Conservation (phyloP, 208 protist genomes). For the Tritrichomonas foetus region DNA sequence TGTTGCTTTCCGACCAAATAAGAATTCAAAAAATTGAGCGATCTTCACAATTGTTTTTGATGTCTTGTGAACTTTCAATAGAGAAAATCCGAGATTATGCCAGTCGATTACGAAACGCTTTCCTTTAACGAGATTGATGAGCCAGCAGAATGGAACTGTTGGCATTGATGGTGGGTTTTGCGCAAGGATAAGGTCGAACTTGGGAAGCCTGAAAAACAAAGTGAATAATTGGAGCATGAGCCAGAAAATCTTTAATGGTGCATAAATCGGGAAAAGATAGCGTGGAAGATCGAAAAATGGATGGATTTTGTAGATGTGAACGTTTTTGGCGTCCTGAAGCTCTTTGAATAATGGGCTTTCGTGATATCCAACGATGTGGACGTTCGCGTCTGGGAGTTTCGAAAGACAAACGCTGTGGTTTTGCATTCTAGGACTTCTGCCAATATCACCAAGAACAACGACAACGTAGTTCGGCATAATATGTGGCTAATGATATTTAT, state of each 20-base stretch:
- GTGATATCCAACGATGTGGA: slow-evolving; percentile 38
- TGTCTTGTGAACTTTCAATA: neutral
- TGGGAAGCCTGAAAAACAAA: neutral
- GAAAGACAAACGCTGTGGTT: slow-evolving; percentile 20
- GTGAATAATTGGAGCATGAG: neutral
- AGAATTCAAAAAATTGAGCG: neutral
- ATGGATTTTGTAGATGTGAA: neutral
- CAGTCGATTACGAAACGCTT: slow-evolving; percentile 36
- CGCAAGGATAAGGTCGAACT: neutral
- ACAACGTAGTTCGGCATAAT: slow-evolving; percentile 32
- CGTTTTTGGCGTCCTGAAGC: neutral
- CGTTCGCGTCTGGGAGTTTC: neutral
- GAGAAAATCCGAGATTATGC: slow-evolving; percentile 41
- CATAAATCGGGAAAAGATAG: slow-evolving; percentile 20
- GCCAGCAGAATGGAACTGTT: neutral
- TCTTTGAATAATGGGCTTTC: slow-evolving; percentile 2
- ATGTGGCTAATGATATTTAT: too few species aligned
- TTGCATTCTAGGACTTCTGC: slow-evolving; percentile 37
- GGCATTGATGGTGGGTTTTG: slow-evolving; percentile 42
- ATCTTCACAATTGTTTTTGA: neutral
- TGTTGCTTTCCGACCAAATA: neutral
- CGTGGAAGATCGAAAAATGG: slow-evolving; percentile 26
- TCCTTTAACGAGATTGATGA: neutral
- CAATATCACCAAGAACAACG: slow-evolving; percentile 40
- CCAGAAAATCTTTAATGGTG: slow-evolving; percentile 24